Conservation (phyloP, 23 red algal species). For the Chondrus crispus region DNA sequence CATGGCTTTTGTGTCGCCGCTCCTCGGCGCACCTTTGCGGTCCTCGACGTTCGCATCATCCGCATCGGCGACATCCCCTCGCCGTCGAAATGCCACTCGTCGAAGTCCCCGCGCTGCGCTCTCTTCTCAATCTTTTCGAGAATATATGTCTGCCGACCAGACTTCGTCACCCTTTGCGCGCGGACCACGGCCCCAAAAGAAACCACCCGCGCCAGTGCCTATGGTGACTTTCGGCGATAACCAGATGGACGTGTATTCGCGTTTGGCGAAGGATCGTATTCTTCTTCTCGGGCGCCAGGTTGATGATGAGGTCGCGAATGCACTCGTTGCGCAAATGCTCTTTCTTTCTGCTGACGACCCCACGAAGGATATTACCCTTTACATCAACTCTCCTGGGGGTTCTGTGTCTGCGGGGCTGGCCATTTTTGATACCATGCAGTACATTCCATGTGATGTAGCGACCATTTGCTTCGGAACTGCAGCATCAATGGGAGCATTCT, state of each 20-base stretch:
- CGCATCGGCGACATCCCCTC: too few relatives aligned
- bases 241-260: constrained; percentile 95
- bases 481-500: constrained; percentile 84
- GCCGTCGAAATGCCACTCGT: too few relatives aligned
- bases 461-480: constrained; percentile 92
- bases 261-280: constrained; percentile 89
- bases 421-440: constrained; percentile 92
- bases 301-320: constrained; percentile 92
- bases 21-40: too few relatives aligned
- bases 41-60: too few relatives aligned
- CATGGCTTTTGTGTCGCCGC: too few relatives aligned
- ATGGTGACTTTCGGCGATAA: constrained; percentile 79
- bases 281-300: constrained; percentile 82
- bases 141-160: too few relatives aligned
- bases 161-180: background rate
- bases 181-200: constrained; percentile 54
- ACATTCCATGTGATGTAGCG: constrained; percentile 80
- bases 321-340: constrained; percentile 90
- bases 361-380: constrained; percentile 83
- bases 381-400: constrained; percentile 90
- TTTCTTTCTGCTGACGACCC: constrained; percentile 83
- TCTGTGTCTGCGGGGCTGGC: constrained; percentile 78
- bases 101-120: too few relatives aligned
- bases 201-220: constrained; percentile 68
- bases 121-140: too few relatives aligned